phyloP scores from a whole-genome alignment of 2,329 filamentous ascomycete species.

The Venturiaceae sp. region DNA sequence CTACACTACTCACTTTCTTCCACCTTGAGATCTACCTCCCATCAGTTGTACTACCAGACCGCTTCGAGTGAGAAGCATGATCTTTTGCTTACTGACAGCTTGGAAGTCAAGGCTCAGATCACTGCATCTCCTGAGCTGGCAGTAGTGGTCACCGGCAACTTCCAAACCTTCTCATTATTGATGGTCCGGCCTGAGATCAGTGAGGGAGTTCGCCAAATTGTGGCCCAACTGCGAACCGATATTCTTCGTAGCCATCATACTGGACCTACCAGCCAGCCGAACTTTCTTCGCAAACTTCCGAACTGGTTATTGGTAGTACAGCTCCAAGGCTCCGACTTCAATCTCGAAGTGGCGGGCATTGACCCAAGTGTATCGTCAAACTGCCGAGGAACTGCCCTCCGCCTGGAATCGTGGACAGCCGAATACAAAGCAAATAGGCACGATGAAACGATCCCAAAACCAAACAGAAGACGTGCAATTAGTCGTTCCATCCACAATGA shows the following conservation, averaged over 20 bases:
- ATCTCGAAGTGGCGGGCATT: constrained; percentile 79
- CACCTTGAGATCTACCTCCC: constrained; percentile 72
- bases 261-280: constrained; percentile 16
- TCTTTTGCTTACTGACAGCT: constrained; percentile 74
- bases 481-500: constrained; percentile 54
- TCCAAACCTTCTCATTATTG: constrained; percentile 82
- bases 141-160: constrained; percentile 66
- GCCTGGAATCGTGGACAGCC: constrained; percentile 77
- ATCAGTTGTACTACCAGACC: constrained; percentile 91
- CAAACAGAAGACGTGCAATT: constrained; percentile 58
- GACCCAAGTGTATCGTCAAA: constrained; percentile 76
- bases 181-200: constrained; percentile 89
- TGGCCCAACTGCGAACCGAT: constrained; percentile 68
- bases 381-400: constrained; percentile 72
- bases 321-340: constrained; percentile 81
- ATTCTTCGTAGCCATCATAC: constrained; percentile 42
- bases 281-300: constrained; percentile 66
- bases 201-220: constrained; percentile 83
- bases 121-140: constrained; percentile 78
- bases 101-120: constrained; percentile 79
- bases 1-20: constrained; percentile 80
- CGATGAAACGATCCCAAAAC: constrained; percentile 50
- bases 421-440: constrained; percentile 80
- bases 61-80: constrained; percentile 74
- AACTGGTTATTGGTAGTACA: constrained; percentile 77